Conservation (phyloP, 23 red algal genomes). For the Cyanidioschyzon merolae region DNA sequence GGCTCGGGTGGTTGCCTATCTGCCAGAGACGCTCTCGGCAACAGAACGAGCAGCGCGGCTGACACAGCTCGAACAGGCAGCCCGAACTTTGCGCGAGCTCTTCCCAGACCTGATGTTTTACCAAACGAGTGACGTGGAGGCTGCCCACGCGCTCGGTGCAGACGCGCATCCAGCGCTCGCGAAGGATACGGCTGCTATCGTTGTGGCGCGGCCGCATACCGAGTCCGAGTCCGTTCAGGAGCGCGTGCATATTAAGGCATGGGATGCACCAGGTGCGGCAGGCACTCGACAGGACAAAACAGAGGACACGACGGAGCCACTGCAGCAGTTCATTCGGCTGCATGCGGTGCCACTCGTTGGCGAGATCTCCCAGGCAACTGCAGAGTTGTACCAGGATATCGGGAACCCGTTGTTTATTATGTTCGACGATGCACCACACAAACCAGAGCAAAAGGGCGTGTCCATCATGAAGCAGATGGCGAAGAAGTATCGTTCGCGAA, state of each 20-base stretch:
- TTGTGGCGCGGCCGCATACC: background rate
- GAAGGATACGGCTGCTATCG: background rate
- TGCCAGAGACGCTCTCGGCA: background rate
- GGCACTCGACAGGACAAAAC: slow-evolving; percentile 20
- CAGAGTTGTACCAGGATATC: slow-evolving; percentile 48
- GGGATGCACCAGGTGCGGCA: slow-evolving; percentile 26
- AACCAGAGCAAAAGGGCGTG: slow-evolving; percentile 29
- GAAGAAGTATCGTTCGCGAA: background rate
- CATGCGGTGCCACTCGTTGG: slow-evolving; percentile 35
- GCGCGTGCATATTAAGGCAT: background rate
- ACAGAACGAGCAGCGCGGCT: background rate
- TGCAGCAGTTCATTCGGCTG: slow-evolving; percentile 30
- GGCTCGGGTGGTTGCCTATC: background rate
- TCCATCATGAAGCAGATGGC: slow-evolving; percentile 40
- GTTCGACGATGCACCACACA: slow-evolving; percentile 42
- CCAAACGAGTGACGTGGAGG: background rate
- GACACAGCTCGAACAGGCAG: background rate
- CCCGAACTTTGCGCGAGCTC: background rate
- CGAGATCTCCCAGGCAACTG: slow-evolving; percentile 43
- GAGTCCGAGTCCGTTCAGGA: background rate
- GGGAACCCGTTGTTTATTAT: slow-evolving; percentile 39
- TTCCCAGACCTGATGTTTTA: background rate
- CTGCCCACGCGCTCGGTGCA: background rate
- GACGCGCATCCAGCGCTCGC: background rate
- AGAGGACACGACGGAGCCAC: slow-evolving; percentile 17